Percentiles rank a stretch among this genome's conserved stretches.
Evolutionary conservation across 2,329 filamentous ascomycete genomes (phyloP).

Genomic region (Rutstroemia sydowiana): DNA sequence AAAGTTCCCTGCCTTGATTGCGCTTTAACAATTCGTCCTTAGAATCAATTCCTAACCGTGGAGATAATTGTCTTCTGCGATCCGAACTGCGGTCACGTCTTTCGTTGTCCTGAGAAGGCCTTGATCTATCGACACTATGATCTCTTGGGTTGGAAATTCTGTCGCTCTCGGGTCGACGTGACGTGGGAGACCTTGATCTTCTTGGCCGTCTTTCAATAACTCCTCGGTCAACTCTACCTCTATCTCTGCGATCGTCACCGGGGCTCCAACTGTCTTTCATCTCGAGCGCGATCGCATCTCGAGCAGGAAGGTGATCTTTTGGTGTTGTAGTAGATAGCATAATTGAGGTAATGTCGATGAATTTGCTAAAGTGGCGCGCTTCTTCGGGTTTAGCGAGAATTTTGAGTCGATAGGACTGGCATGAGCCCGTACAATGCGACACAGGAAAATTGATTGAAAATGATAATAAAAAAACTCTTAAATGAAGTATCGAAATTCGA

Average conservation of each 20-base stretch:
- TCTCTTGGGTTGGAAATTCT: conserved; percentile 27
- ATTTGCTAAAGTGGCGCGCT: conserved; percentile 12
- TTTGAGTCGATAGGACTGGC: conserved; percentile 11
- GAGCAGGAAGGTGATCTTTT: conserved; percentile 15
- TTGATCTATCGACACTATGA: conserved; percentile 26
- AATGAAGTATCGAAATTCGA: background rate
- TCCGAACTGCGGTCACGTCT: conserved; percentile 27
- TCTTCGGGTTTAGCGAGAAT: conserved; percentile 12
- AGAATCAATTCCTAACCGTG: conserved; percentile 25
- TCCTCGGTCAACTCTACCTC: conserved; percentile 35
- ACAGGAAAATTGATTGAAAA: conserved; percentile 2
- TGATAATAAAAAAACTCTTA: background rate
- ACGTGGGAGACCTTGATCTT: conserved; percentile 31
- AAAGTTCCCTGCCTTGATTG: conserved; percentile 30
- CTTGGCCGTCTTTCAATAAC: conserved; percentile 24
- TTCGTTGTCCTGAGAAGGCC: conserved; percentile 22
- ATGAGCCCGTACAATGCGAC: conserved; percentile 9
- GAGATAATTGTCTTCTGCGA: conserved; percentile 25
- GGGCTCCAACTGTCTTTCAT: conserved; percentile 37
- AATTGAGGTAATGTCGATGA: conserved; percentile 11
- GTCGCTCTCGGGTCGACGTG: conserved; percentile 30
- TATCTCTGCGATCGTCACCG: conserved; percentile 36
- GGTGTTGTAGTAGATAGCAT: conserved; percentile 6
- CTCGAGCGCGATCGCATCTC: conserved; percentile 31
- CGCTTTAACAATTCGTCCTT: conserved; percentile 29